A percentile compares a stretch with the other conserved stretches of the same genome.
phyloP scores from a whole-genome alignment of 345 rosid genomes.

The Hibiscus mutabilis region DNA sequence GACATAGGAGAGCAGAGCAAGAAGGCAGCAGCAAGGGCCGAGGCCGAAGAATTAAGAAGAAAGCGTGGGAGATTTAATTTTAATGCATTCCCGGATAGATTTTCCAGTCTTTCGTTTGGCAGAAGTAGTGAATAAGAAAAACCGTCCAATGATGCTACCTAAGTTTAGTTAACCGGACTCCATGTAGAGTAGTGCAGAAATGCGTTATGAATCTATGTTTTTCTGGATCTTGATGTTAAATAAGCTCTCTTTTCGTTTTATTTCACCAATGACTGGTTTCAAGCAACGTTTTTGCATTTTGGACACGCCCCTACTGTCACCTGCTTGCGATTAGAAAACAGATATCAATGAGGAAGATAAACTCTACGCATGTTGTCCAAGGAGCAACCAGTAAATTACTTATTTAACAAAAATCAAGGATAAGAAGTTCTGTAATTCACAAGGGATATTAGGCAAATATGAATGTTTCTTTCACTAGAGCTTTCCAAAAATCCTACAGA shows the following conservation, averaged over 20 bases:
- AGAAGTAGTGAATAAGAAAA: neutral
- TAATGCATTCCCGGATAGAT: neutral
- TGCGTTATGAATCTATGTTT: neutral
- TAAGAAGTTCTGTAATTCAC: neutral
- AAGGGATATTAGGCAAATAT: neutral
- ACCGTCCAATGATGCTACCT: neutral
- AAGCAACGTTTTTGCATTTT: neutral
- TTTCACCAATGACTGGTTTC: neutral
- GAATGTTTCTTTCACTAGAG: neutral
- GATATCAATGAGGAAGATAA: neutral
- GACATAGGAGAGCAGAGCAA: neutral
- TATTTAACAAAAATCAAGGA: slow-evolving; percentile 15
- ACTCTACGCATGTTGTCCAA: neutral
- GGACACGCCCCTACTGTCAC: neutral
- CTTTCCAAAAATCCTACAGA: neutral
- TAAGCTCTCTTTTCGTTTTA: neutral
- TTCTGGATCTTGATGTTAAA: neutral
- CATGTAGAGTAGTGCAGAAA: neutral
- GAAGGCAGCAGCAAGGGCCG: neutral
- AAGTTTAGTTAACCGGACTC: neutral
- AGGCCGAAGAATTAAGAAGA: neutral
- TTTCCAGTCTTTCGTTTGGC: neutral
- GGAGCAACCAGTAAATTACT: neutral
- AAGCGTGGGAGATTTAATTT: neutral
- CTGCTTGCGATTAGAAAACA: neutral